Percentiles rank a stretch among this genome's conserved stretches.
phyloP scores from a whole-genome alignment of 495 filamentous ascomycete genomes.

The Symbiotaphrina buchneri region DNA sequence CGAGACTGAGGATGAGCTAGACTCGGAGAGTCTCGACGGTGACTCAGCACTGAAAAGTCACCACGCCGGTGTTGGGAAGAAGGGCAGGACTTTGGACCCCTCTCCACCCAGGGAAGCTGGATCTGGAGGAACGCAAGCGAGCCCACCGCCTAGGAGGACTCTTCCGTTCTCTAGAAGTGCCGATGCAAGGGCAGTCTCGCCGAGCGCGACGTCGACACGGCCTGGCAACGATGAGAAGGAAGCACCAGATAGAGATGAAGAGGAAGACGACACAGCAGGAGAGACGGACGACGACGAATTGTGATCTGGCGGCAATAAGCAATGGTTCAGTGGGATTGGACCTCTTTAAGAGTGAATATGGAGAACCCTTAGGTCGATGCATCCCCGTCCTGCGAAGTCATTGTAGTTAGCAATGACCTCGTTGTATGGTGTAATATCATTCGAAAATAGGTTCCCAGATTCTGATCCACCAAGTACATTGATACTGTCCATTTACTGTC shows the following conservation, averaged over 20 bases:
- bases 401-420: no score
- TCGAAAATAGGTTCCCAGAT: no score
- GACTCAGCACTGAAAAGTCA: neutral
- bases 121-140: neutral
- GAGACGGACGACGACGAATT: constrained; percentile 4
- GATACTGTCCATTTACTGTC: no score
- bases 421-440: no score
- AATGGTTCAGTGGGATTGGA: neutral
- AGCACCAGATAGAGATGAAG: no score
- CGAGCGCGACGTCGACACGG: neutral
- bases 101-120: neutral
- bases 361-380: no score
- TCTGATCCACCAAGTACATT: no score
- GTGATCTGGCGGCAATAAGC: neutral
- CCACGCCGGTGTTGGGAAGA: neutral
- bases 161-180: constrained; percentile 1
- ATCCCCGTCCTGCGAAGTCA: no score
- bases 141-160: constrained; percentile 1
- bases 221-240: no score
- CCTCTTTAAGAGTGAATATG: no score
- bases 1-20: constrained; percentile 3
- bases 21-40: neutral
- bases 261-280: constrained; percentile 1
- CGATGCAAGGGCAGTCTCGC: neutral
- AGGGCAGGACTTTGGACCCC: neutral